Evolutionary conservation across 2,329 filamentous ascomycete genomes (phyloP), one percentile per base, ranked within the genome.

Genomic region (Beauveria brongniartii): DNA sequence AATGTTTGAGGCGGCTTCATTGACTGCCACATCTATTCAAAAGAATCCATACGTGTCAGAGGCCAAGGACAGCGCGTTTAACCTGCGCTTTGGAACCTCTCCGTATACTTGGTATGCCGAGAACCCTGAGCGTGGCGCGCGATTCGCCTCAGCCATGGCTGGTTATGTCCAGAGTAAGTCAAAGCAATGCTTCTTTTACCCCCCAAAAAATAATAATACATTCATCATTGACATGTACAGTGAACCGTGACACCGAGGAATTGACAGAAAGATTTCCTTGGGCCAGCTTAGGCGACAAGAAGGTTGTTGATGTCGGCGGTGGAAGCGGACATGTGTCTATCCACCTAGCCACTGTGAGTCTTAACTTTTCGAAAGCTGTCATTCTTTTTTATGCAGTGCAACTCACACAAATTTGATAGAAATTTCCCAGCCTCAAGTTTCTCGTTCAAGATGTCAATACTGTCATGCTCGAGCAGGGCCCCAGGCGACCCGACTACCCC

Each of bases 221-320:
- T 54, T 28, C 18, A 18, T 16, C 43, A 26, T 24, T 30, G 20
- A 22, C 10, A 3, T 9, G 3, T 12, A 41, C 37, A 64, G 64
- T 64, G 57, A 59, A 63, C 34, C 37, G 57, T 0, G 62, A 62
- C 26, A 64, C 48, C 18, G 50, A 46, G 22, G 55, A 64, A 46
- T 46, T 69, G 10, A 61, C 62, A 10, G 55, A 65, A 18, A 44
- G 57, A 24, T 68, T 66, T 46, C 63, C 63, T 6, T 67, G 67
- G 64, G 48, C 52, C 2, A 63, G 53, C n/a, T 59, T 69, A 9
- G 28, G 28, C 12, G 62, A 64, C 1, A 61, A 52, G 1, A 67
- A 59, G 1, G 65, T 70, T 10, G 65, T 69, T 3, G 68, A 70
- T n/a, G 61, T 68, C 0, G 69, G 69, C 1, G 68, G 69, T 43